Evolutionary conservation across 768 basidiomycete species (phyloP), one percentile per base, ranked within the genome.

Genomic region (Tulasnella sp.): DNA sequence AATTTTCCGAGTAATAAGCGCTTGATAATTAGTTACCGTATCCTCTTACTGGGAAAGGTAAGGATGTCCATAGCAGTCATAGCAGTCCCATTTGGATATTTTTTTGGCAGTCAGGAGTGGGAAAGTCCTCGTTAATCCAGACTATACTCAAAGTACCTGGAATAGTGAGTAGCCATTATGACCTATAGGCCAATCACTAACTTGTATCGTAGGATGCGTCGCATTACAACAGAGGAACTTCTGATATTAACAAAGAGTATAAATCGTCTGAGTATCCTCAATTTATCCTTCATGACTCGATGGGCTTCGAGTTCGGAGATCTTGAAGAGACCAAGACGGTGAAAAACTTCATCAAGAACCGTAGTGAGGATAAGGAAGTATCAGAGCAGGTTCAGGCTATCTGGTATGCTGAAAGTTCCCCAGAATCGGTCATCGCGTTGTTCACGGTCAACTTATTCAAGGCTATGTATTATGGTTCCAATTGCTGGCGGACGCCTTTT

Each of bases 381-480:
- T 37, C 53, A 27, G 56, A 59, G 42, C 45, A 45, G 41, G 16
- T 63, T n/a, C 59, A 65, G 46, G 64, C 61, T 10, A 56, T 64
- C 10, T 66, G 62, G 65, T 64, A 45, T 19, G 58, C 34, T 19
- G 34, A 35, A 49, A 13, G 37, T 22, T 12, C 28, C 8, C 19
- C 12, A 35, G 4, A 33, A 12, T 19, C 19, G 19, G 19, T 6
- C 16, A 6, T 12, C 34, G 34, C 27, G 13, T 6, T 35, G 19
- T 5, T n/a, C 39, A 50, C 19, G 35, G 6, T 28, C 25, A 32
- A 33, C n/a, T 9, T 25, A 31, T 34, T 13, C 22, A 20, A 67
- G 65, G 65, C 40, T 65, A 10, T 67, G 65, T 54, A 56, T 64
- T 8, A 56, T 59, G 43, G 60, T 61, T 3, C 65, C 65, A 1